Evolutionary conservation across 2,329 filamentous ascomycete species (phyloP).

Genomic region (Botrytis porri): DNA sequence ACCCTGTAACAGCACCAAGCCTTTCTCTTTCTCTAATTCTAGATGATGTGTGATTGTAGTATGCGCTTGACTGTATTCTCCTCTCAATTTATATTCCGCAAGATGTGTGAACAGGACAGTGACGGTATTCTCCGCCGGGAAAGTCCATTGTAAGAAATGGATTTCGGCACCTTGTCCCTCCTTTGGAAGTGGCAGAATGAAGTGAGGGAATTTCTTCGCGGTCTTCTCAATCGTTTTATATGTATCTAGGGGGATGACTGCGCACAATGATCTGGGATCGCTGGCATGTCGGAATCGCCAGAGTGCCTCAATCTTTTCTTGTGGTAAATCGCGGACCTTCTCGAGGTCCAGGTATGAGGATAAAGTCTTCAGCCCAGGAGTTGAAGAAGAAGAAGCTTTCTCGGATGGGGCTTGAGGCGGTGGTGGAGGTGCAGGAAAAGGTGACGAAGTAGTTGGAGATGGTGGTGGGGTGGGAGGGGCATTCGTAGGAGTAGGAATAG

Average conservation of each 20-base stretch:
- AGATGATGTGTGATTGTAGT: slow-evolving; percentile 91
- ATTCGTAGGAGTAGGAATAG: slow-evolving; percentile 38
- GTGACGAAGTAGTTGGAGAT: slow-evolving; percentile 37
- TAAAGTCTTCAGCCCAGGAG: slow-evolving; percentile 52
- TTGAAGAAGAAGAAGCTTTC: slow-evolving; percentile 39
- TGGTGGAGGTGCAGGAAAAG: slow-evolving; percentile 37
- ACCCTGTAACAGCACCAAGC: slow-evolving; percentile 83
- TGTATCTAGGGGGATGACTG: slow-evolving; percentile 70
- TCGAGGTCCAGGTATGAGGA: slow-evolving; percentile 72
- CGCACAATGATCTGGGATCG: slow-evolving; percentile 75
- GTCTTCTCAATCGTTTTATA: slow-evolving; percentile 69
- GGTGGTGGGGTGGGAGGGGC: slow-evolving; percentile 37
- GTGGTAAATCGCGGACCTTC: slow-evolving; percentile 70
- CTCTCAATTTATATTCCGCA: slow-evolving; percentile 86
- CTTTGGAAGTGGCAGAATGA: slow-evolving; percentile 83
- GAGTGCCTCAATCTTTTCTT: slow-evolving; percentile 78
- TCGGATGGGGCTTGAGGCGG: slow-evolving; percentile 37
- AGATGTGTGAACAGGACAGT: slow-evolving; percentile 92
- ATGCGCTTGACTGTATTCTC: slow-evolving; percentile 86
- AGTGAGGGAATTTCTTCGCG: slow-evolving; percentile 76
- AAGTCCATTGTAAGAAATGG: slow-evolving; percentile 95
- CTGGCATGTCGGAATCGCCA: slow-evolving; percentile 86
- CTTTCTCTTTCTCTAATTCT: slow-evolving; percentile 72
- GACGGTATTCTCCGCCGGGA: slow-evolving; percentile 66
- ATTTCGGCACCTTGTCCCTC: slow-evolving; percentile 74